phyloP scores from a whole-genome alignment of 352 stramenopile genomes.

The Globisporangium cystogenes region DNA sequence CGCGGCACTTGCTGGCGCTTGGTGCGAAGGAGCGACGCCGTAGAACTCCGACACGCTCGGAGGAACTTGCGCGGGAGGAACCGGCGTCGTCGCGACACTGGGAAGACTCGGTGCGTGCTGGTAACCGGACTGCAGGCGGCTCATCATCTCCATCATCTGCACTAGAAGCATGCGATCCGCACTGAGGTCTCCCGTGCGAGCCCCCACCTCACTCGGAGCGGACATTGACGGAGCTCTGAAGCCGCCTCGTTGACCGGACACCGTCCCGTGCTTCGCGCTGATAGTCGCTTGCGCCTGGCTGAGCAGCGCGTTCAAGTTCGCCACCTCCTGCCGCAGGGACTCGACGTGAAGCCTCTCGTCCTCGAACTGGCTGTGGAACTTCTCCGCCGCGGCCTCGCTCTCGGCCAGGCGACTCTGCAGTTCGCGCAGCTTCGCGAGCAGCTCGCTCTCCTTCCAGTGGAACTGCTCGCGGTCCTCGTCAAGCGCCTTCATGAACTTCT shows the following conservation, averaged over 20 bases:
- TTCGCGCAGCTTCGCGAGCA: constrained; percentile 39
- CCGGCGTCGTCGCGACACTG: too few species aligned
- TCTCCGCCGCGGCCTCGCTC: constrained; percentile 42
- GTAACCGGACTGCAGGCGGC: constrained; percentile 16
- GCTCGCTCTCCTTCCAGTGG: constrained; percentile 55
- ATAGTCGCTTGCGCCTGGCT: constrained; percentile 52
- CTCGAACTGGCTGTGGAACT: constrained; percentile 68
- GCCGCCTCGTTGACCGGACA: not conserved
- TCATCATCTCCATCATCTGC: constrained; percentile 69
- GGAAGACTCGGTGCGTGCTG: not conserved
- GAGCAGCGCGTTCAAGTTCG: constrained; percentile 53
- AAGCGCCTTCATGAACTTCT: constrained; percentile 37
- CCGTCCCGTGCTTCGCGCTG: constrained; percentile 26
- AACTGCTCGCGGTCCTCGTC: constrained; percentile 47
- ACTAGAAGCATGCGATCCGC: constrained; percentile 42
- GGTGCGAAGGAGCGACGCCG: not conserved
- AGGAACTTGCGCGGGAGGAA: not conserved
- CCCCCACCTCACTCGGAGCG: not conserved
- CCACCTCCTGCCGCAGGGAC: constrained; percentile 59
- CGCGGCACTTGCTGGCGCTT: not conserved
- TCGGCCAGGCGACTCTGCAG: constrained; percentile 42
- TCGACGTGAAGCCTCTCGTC: constrained; percentile 74
- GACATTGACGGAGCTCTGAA: not conserved
- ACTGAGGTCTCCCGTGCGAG: not conserved
- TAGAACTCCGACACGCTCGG: too few species aligned